These are phyloP conservation scores for Plicaturopsis crispa DNA, from an alignment of 768 basidiomycete species.

Conservation along the genomic window DNA sequence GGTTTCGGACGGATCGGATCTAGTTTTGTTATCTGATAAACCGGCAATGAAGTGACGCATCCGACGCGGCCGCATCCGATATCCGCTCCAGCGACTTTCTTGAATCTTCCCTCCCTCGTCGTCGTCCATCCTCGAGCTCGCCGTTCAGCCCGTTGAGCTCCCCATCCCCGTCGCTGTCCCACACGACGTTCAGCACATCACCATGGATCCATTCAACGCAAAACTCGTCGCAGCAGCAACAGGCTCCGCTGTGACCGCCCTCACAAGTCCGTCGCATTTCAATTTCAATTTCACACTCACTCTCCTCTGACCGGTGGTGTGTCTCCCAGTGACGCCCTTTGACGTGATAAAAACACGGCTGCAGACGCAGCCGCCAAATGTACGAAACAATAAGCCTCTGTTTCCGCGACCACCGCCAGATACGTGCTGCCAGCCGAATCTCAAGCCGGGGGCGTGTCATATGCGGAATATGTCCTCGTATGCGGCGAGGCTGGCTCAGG, in stretches of 20 bases:
- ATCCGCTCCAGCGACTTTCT: no score
- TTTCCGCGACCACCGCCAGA: constrained; percentile 46
- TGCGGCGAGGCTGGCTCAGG: constrained; percentile 44
- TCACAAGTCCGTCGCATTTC: constrained; percentile 54
- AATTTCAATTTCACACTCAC: constrained; percentile 5
- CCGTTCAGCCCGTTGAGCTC: no score
- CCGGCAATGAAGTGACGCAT: no score
- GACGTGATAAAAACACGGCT: constrained; percentile 96
- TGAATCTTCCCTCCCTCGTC: no score
- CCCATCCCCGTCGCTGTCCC: no score
- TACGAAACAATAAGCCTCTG: constrained; percentile 30
- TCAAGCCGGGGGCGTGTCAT: constrained; percentile 37
- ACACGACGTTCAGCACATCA: no score
- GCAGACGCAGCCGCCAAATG: constrained; percentile 73
- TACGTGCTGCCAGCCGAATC: constrained; percentile 63
- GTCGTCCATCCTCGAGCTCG: no score
- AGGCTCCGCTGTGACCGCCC: constrained; percentile 73
- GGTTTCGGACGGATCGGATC: no score
- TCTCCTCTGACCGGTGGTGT: constrained; percentile 1
- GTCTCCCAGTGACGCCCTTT: constrained; percentile 87
- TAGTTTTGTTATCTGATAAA: no score
- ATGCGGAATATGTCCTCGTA: constrained; percentile 75
- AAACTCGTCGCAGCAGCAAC: constrained; percentile 75
- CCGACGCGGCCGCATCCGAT: no score
- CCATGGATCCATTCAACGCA: constrained; percentile 75